These are phyloP conservation scores for Breynia disticha DNA, from an alignment of 441 rosid genomes.

Conservation along the genomic window DNA sequence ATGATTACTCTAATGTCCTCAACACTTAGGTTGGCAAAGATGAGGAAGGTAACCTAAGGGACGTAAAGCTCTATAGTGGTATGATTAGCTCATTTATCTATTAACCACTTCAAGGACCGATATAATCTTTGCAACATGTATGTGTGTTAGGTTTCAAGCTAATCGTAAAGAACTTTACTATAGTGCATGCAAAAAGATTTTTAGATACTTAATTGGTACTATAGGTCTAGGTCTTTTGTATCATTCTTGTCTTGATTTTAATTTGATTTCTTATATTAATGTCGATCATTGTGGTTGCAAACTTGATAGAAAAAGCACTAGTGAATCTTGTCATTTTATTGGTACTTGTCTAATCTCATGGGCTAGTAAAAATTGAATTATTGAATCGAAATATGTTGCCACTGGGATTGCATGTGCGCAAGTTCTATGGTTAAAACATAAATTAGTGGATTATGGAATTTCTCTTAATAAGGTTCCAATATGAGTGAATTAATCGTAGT, in stretches of 20 bases:
- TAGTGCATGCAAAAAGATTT: neutral
- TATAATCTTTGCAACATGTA: neutral
- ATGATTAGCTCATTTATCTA: too few relatives aligned
- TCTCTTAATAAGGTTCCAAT: too few relatives aligned
- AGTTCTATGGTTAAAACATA: neutral
- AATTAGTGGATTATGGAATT: too few relatives aligned
- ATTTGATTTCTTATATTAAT: neutral
- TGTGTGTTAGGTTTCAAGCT: neutral
- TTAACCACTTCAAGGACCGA: neutral
- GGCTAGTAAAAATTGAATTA: neutral
- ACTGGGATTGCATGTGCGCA: neutral
- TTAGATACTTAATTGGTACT: neutral
- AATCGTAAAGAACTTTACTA: neutral
- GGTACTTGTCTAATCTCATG: neutral
- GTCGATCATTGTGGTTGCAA: neutral
- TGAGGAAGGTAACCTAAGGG: too few relatives aligned
- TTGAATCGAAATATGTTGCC: neutral
- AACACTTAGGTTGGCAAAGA: too few relatives aligned
- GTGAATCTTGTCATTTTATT: neutral
- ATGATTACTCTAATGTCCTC: neutral
- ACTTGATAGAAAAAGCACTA: neutral
- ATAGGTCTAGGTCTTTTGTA: too few relatives aligned
- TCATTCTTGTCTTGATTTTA: too few relatives aligned
- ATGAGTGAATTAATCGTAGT: too few relatives aligned
- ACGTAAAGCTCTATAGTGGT: neutral